phyloP scores from a whole-genome alignment of 1,284 basidiomycete genomes.

The Amylostereum areolatum region DNA sequence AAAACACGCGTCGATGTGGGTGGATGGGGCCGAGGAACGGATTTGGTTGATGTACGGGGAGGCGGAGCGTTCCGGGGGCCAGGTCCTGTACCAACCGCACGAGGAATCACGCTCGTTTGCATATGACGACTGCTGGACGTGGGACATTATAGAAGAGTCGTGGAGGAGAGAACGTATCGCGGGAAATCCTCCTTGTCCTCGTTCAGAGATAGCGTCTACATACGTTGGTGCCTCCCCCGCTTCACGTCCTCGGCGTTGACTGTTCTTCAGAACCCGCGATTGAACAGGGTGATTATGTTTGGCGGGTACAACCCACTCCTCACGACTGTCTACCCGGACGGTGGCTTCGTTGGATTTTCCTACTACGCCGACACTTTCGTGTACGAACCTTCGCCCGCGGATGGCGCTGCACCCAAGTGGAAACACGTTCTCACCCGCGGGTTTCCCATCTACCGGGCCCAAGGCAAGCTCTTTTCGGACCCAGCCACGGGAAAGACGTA shows the following conservation, averaged over 20 bases:
- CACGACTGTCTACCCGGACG: constrained; percentile 17
- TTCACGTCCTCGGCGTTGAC: not conserved
- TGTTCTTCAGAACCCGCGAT: constrained; percentile 24
- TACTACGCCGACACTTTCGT: constrained; percentile 33
- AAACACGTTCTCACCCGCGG: constrained; percentile 26
- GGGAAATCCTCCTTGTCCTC: constrained; percentile 32
- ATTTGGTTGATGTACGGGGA: constrained; percentile 32
- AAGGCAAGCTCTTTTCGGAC: constrained; percentile 22
- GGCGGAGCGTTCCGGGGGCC: constrained; percentile 24
- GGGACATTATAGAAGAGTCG: constrained; percentile 24
- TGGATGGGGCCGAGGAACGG: constrained; percentile 19
- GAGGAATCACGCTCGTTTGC: constrained; percentile 18
- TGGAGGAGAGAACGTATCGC: constrained; percentile 32
- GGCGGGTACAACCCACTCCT: constrained; percentile 34
- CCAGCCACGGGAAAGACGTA: constrained; percentile 29
- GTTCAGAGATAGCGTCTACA: constrained; percentile 30
- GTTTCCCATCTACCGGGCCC: constrained; percentile 29
- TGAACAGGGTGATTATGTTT: constrained; percentile 31
- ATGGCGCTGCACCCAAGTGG: constrained; percentile 13
- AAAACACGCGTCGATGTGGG: constrained; percentile 26
- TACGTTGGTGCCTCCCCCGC: constrained; percentile 22
- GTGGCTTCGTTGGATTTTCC: constrained; percentile 22
- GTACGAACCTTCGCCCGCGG: constrained; percentile 16
- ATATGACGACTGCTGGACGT: constrained; percentile 38
- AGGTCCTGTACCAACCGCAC: constrained; percentile 19